Evolutionary conservation across 148 eudicot species (phyloP), one percentile per base, ranked within the genome.

Genomic region (Fallopia convolvulus): DNA sequence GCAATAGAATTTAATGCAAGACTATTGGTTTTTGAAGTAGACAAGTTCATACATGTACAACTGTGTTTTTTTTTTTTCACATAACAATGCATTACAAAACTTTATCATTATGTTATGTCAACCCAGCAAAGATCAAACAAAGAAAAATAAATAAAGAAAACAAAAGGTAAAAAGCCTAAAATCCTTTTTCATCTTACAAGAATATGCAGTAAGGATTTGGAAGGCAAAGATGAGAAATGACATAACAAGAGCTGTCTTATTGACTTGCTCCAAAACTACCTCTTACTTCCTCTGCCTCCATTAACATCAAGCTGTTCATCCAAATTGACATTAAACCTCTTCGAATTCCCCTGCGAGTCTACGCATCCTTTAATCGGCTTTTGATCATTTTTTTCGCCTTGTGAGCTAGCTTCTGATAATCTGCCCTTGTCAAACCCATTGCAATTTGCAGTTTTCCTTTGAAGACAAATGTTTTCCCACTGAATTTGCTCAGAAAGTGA

Each of bases 401-500:
- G 71, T 1, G 71, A 65, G 71, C 71, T 36, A 2, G 63, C 63
- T 56, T 20, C 63, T 1, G 63, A 56, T 20, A 56, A 56, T 8
- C 63, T 56, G 0, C 63, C 63, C 26, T 56, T 56, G 3, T 56
- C 63, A 8, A 56, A 56, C 10, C 30, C 63, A 20, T 20, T 85
- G 26, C 89, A 86, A 77, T 89, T 92, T 70, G 91, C 83, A 26
- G 83, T 79, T 32, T 83, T 82, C 80, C 80, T 88, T 74, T 89
- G 91, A 47, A 84, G 66, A 47, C 83, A 89, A 13, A 86, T 85
- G 73, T 75, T 85, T 77, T 78, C 90, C 82, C 88, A 82, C 78
- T 84, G 86, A 58, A 76, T 79, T 56, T 82, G 88, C 70, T 91
- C 91, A 6, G 90, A 89, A 48, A 76, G 81, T 60, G 91, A 86